Conservation (phyloP, 495 filamentous ascomycete genomes). For the Pyrenula massariospora region DNA sequence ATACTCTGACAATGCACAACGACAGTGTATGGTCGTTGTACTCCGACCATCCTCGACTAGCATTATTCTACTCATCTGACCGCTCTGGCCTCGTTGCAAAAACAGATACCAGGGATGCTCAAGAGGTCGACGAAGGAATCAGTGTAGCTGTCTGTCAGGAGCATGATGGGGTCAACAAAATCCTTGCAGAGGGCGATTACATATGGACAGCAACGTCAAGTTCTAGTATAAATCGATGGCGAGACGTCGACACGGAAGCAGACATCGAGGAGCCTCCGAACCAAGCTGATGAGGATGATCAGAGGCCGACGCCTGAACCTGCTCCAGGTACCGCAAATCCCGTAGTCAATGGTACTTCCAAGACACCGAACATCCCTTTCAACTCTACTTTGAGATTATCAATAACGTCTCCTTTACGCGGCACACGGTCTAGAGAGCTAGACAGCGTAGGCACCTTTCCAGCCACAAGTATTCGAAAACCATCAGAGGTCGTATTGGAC, state of each 20-base stretch:
- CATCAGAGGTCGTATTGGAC: constrained; percentile 50
- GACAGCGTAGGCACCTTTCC: constrained; percentile 38
- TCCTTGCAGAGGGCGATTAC: constrained; percentile 66
- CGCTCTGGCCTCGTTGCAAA: constrained; percentile 85
- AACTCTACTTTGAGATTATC: constrained; percentile 69
- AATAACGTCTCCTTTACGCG: constrained; percentile 66
- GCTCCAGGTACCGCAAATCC: constrained; percentile 4
- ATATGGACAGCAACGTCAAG: constrained; percentile 92
- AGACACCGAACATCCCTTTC: constrained; percentile 55
- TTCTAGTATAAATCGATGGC: constrained; percentile 93
- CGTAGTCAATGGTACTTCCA: constrained; percentile 20
- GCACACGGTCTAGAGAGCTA: constrained; percentile 30
- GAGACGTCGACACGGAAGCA: constrained; percentile 65
- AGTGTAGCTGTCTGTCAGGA: constrained; percentile 85
- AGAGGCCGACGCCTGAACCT: constrained; percentile 26
- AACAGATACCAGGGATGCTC: constrained; percentile 69
- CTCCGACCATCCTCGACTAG: constrained; percentile 74
- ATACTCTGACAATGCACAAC: constrained; percentile 97
- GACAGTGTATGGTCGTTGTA: constrained; percentile 95
- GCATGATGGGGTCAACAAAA: constrained; percentile 76
- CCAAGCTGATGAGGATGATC: constrained; percentile 28
- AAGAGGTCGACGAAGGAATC: constrained; percentile 79
- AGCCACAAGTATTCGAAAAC: constrained; percentile 38
- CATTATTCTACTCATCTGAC: constrained; percentile 89
- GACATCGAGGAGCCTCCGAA: constrained; percentile 40